phyloP scores from a whole-genome alignment of 2,329 filamentous ascomycete genomes.

The Nigrospora sphaerica region DNA sequence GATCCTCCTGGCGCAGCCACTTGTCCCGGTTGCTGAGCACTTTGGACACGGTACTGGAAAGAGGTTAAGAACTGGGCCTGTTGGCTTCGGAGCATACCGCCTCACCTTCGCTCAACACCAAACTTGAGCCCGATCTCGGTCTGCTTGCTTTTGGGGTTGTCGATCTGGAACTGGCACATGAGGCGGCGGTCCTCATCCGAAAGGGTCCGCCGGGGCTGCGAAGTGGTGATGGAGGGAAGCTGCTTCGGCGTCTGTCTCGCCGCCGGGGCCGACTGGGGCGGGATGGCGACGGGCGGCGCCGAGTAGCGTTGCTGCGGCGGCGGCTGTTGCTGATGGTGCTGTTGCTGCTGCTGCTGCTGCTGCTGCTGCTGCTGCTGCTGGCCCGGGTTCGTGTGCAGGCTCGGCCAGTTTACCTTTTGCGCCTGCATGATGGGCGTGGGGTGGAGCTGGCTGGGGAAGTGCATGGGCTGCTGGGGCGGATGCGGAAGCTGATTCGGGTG shows the following conservation, averaged over 20 bases:
- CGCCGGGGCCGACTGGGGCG: constrained; percentile 43
- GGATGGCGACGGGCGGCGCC: constrained; percentile 50
- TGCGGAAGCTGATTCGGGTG: constrained; percentile 46
- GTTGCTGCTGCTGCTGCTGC: too few species aligned
- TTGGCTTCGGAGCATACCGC: constrained; percentile 6
- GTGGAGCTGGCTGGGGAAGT: neutral
- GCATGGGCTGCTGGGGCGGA: constrained; percentile 37
- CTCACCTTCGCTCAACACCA: constrained; percentile 93
- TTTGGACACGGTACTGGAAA: constrained; percentile 88
- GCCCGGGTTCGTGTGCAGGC: constrained; percentile 67
- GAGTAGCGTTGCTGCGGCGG: constrained; percentile 34
- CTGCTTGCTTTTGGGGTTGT: constrained; percentile 86
- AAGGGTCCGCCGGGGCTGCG: constrained; percentile 76
- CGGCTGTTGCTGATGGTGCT: too few species aligned
- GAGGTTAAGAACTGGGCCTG: constrained; percentile 17
- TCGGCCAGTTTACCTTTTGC: constrained; percentile 55
- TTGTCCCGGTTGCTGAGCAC: constrained; percentile 92
- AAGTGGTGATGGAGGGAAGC: constrained; percentile 39
- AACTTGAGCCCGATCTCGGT: constrained; percentile 94
- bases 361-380: constrained; percentile 23
- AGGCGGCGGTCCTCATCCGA: constrained; percentile 83
- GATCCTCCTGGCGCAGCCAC: constrained; percentile 77
- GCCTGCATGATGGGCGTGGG: neutral
- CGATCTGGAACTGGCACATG: constrained; percentile 92
- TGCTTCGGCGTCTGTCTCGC: constrained; percentile 44